Percentiles rank a stretch among this genome's conserved stretches.
These are phyloP conservation scores for Pseudophaeomoniella oleicola DNA, from an alignment of 2,329 filamentous ascomycete genomes.

Conservation along the genomic window DNA sequence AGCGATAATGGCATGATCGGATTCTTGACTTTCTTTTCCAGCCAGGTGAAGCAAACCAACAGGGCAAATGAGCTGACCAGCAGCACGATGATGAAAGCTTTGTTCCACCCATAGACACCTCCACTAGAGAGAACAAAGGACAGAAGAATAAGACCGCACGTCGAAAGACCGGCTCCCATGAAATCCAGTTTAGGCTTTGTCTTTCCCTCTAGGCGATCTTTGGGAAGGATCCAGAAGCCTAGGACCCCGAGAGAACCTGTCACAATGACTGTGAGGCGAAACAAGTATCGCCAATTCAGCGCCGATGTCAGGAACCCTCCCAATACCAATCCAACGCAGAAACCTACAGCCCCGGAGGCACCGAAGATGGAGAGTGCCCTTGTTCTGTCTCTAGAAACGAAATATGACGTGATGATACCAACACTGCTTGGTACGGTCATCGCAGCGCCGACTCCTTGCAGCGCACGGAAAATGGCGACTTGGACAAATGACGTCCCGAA, in stretches of 20 bases:
- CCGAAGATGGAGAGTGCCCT: constrained; percentile 24
- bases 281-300: constrained; percentile 25
- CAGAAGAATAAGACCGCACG: constrained; percentile 26
- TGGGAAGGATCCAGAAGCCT: constrained; percentile 22
- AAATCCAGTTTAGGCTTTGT: constrained; percentile 24
- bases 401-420: constrained; percentile 30
- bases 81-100: constrained; percentile 29
- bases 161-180: constrained; percentile 26
- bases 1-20: constrained; percentile 31
- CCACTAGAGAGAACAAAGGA: constrained; percentile 31
- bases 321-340: constrained; percentile 25
- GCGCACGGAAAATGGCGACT: constrained; percentile 18
- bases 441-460: constrained; percentile 38
- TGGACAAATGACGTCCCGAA: constrained; percentile 33
- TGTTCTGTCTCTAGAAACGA: constrained; percentile 22
- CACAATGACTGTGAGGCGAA: constrained; percentile 20
- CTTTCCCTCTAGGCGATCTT: constrained; percentile 19
- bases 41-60: constrained; percentile 22
- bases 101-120: constrained; percentile 30
- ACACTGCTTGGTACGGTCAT: constrained; percentile 39
- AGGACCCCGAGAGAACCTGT: constrained; percentile 17
- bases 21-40: constrained; percentile 29
- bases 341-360: constrained; percentile 23
- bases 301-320: constrained; percentile 24
- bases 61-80: constrained; percentile 23